phyloP scores from a whole-genome alignment of 345 rosid species.

The Camelina neglecta region DNA sequence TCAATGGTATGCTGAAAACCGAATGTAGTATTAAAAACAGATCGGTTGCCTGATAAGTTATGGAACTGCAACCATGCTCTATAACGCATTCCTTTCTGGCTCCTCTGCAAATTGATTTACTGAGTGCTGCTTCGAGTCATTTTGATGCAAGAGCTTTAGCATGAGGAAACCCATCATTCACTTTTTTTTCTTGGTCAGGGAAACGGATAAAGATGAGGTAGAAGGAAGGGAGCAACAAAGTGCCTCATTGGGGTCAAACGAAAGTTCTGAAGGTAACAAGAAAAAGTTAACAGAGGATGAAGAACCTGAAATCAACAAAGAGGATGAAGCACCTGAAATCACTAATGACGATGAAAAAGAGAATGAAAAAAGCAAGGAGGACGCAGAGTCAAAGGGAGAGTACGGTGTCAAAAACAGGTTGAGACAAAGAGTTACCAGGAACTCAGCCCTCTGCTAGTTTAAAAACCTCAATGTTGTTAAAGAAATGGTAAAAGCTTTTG shows the following conservation, averaged over 20 bases:
- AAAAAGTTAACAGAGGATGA: constrained; percentile 45
- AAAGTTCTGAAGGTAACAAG: constrained; percentile 44
- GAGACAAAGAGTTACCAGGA: constrained; percentile 63
- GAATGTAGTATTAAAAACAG: neutral
- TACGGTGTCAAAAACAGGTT: constrained; percentile 49
- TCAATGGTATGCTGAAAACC: neutral
- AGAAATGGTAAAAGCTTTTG: constrained; percentile 34
- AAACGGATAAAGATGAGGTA: constrained; percentile 41
- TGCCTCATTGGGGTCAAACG: constrained; percentile 21
- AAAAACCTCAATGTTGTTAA: constrained; percentile 51
- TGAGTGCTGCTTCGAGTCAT: neutral
- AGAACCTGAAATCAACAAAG: constrained; percentile 30
- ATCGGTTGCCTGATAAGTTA: neutral
- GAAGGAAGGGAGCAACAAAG: constrained; percentile 40
- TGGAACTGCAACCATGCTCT: neutral
- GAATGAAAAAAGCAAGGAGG: constrained; percentile 42
- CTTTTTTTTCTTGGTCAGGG: constrained; percentile 45
- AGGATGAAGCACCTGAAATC: constrained; percentile 25
- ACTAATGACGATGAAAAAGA: constrained; percentile 22
- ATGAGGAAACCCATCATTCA: constrained; percentile 17
- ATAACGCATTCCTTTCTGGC: constrained; percentile 3
- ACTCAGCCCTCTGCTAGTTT: constrained; percentile 55
- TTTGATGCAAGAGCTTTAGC: constrained; percentile 4
- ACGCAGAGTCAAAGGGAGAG: constrained; percentile 40
- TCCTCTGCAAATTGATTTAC: neutral